Base-by-base conservation (phyloP, 2,329 filamentous ascomycete genomes). In the Blastomyces emzantsi region DNA sequence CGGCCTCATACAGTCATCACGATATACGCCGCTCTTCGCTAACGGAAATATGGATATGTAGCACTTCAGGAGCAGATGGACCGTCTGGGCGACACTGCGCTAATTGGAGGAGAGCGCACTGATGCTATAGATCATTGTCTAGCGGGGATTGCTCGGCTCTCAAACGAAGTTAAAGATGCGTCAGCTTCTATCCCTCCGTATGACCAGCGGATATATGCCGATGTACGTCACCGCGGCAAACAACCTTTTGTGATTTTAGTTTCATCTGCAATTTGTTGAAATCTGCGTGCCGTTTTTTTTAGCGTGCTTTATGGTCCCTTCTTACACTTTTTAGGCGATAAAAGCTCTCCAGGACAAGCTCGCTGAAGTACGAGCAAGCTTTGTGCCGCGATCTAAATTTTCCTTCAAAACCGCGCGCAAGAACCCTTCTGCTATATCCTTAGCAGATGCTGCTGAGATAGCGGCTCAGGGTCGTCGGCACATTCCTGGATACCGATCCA, bases 171-270 rank as follows among this genome's bases (percentile, higher is more conserved):
- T 49, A 88, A 90, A 68, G 92, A 97, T 76, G 89, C 90, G 0
- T 85, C 89, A 1, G 87, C 87, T 63, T 91, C 88, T 68, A 85
- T 96, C 19, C 92, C 94, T 2, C 86, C 91, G 8, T 95, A 97
- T 73, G 94, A 97, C 71, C 90, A 94, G 74, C 86, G 90, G 69
- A 88, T 89, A 30, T 97, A 96, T 72, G 85, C 87, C 54, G 87
- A 92, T 78, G 90, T 92, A 76, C 62, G 69, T 66, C 41, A 56
- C 57, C 45, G 60, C 49, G 56, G 51, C 55, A 28, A 55, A 25
- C 52, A 36, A 47, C 39, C 28, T 19, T 19, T 55, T 55, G 49
- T 76, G 64, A 75, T 62, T n/a, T 56, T 11, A 22, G 3, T 28
- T 36, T n/a, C 36, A 36, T 47, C 8, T 60, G 33, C 39, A 28